These are phyloP conservation scores for Plasmodium sp. DNA, from an alignment of 169 alveolate genomes.

Conservation along the genomic window DNA sequence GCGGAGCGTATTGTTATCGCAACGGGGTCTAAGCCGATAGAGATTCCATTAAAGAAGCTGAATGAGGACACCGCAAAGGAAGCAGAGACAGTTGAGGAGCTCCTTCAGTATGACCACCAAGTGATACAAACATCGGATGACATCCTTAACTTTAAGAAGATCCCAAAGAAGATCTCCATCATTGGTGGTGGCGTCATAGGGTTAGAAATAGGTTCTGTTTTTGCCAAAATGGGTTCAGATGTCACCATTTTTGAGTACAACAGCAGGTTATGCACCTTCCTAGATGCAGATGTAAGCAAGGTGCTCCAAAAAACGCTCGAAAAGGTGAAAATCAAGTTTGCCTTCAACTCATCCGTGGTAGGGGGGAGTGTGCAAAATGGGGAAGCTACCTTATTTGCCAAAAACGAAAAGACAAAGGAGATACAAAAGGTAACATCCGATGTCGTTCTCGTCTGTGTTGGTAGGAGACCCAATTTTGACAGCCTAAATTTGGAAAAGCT, in stretches of 20 bases:
- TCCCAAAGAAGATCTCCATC: constrained; percentile 93
- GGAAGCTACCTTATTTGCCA: constrained; percentile 75
- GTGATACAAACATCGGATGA: constrained; percentile 80
- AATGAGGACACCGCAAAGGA: constrained; percentile 85
- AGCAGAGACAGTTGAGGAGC: constrained; percentile 89
- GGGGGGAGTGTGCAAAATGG: constrained; percentile 81
- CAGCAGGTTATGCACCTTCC: constrained; percentile 82
- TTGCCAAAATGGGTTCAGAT: constrained; percentile 93
- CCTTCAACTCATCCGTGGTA: constrained; percentile 80
- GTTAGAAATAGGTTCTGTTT: constrained; percentile 97
- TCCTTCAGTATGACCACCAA: constrained; percentile 78
- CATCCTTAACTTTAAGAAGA: constrained; percentile 79
- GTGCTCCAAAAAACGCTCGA: constrained; percentile 87
- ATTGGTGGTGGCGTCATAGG: constrained; percentile 99
- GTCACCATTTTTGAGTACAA: constrained; percentile 84
- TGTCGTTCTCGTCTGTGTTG: constrained; percentile 95
- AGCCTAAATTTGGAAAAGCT: constrained; percentile 92
- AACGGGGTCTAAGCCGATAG: constrained; percentile 95
- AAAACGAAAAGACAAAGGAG: constrained; percentile 90
- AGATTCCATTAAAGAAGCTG: constrained; percentile 87
- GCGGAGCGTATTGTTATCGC: constrained; percentile 84
- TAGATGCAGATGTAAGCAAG: constrained; percentile 89
- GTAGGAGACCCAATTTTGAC: constrained; percentile 96
- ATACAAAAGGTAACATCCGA: constrained; percentile 80
- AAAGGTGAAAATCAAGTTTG: constrained; percentile 83